Evolutionary conservation across 2,329 filamentous ascomycete species (phyloP), one percentile per base, ranked within the genome.

Genomic region (Trichoderma sp.): DNA sequence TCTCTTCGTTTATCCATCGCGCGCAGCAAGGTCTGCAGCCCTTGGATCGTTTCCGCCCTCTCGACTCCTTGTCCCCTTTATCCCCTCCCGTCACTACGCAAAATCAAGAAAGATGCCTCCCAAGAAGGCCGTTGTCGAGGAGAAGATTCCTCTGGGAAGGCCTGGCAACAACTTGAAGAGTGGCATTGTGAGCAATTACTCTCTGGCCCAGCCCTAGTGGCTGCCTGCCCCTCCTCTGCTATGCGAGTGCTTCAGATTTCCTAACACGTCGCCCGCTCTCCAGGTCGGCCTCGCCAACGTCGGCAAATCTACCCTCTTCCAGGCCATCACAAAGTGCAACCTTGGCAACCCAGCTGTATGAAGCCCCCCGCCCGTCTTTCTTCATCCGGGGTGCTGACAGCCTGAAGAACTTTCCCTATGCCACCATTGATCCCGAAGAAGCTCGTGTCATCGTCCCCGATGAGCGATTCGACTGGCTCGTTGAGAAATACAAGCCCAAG

Each of bases 81-180:
- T 84, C 82, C 82, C 85, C 76, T 84, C 81, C 80, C 85, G 88
- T 79, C 82, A 80, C 76, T 90, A 90, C 86, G 85, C 86, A 79
- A 88, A 87, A 80, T 91, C 88, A 82, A 86, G 84, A 82, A 94
- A 90, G 82, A 99, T 99, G 96, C 88, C 94, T 85, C 96, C 96
- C 82, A 99, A 99, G 89, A 98, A 98, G 86, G 86, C 85, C 68
- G 91, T 90, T 78, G 90, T 93, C 79, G 93, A 98, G 88, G 93
- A 98, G 88, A 98, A 98, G 91, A 88, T 98, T 84, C 91, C 96
- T 78, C 88, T 99, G 84, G 96, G 96, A 84, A 89, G 96, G 82
- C 96, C 96, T 76, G 96, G 96, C 81, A 99, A 99, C 89, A 98
- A 90, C 86, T 84, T 99, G 84, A 99, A 98, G 90, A 98, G 94